Evolutionary conservation across 23 red algal species (phyloP).

Genomic region (Gracilaria vermiculophylla): DNA sequence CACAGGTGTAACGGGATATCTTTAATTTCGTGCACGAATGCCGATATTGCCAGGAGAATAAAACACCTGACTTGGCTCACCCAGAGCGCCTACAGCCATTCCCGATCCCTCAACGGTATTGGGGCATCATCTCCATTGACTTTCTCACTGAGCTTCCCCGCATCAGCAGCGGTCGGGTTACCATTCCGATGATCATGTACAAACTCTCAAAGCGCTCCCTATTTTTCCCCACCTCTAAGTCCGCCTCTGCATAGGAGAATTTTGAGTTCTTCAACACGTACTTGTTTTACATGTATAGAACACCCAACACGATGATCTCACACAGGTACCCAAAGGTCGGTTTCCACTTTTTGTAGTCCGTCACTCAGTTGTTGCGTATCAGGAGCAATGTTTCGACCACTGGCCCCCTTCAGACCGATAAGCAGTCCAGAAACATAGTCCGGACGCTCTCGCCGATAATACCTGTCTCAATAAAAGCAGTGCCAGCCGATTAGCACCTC

Average conservation of each 20-base stretch:
- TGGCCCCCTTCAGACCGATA: constrained; percentile 18
- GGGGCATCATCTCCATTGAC: not conserved
- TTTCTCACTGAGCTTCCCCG: constrained; percentile 24
- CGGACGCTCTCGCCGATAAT: constrained; percentile 1
- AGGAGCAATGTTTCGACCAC: not conserved
- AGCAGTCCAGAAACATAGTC: constrained; percentile 34
- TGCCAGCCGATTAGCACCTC: no score
- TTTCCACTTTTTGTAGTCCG: not conserved
- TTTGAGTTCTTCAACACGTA: not conserved
- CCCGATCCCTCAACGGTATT: not conserved
- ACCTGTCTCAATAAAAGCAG: not conserved
- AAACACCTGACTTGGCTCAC: not conserved
- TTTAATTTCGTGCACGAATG: not conserved
- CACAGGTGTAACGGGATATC: not conserved
- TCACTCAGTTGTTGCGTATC: not conserved
- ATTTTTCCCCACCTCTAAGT: not conserved
- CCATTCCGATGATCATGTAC: constrained; percentile 19
- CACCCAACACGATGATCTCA: not conserved
- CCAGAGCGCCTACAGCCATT: not conserved
- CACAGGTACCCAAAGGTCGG: not conserved
- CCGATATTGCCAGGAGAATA: not conserved
- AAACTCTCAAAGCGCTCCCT: constrained; percentile 16
- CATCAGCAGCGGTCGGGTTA: not conserved
- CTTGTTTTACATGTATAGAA: not conserved
- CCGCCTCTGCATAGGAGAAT: not conserved